Base-by-base conservation (phyloP, 257 asterid species). In the Orobanche coerulescens region DNA sequence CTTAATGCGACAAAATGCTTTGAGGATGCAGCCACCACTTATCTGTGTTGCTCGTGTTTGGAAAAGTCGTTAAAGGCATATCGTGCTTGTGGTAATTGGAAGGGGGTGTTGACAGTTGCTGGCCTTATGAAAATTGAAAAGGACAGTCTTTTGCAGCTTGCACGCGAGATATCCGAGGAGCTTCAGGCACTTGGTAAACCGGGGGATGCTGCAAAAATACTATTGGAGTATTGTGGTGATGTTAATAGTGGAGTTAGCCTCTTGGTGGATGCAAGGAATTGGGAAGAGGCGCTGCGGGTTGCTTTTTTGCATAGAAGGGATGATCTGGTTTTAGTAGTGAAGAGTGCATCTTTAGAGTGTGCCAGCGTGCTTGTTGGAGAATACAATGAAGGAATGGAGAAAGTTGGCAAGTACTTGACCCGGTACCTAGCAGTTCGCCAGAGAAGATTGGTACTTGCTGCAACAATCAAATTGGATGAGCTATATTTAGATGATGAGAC, bases 271-370 rank as follows among this genome's bases (percentile, higher is more conserved):
- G 97, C 98, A 58, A 79, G 98, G 84, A 90, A 79, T 58, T 93
- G 96, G 97, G 96, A 86, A 67, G 98, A 93, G 77, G 95, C 98
- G 67, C 65, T 89, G 75, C 79, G 98, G 82, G 68, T 82, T 67
- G 83, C 88, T 54, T 80, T 84, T 77, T 70, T 82, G 82, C 84
- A 83, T 69, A 75, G 76, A 68, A 73, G 94, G 70, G 89, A 86
- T 33, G 96, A 86, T 71, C 72, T 86, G 61, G 61, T 89, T 75
- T 61, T 65, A 63, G 77, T 73, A 66, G 95, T 93, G 71, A 80
- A 75, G 69, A 79, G 57, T 73, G 86, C 97, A 54, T 84, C 96
- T 65, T 72, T 86, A 18, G 98, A 93, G 72, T 89, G 97, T 77
- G 90, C 87, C 36, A 80, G 73, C 68, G 13, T 55, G 54, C 82